These are phyloP conservation scores for Hericium erinaceus DNA, from an alignment of 768 basidiomycete species.

Conservation along the genomic window DNA sequence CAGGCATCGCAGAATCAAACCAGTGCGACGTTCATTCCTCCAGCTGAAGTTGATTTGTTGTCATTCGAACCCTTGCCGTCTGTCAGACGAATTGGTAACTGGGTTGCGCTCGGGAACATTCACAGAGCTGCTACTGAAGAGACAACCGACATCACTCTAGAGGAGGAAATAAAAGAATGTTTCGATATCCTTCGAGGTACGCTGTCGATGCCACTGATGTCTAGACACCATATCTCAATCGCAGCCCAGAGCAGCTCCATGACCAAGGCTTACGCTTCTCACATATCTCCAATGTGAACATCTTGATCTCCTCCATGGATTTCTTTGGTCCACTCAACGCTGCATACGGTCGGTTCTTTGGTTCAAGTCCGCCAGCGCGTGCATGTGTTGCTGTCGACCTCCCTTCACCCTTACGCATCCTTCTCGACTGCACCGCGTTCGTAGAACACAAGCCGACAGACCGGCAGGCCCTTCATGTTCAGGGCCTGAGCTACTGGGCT, in stretches of 20 bases:
- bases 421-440: conserved; percentile 80
- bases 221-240: not conserved
- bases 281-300: conserved; percentile 67
- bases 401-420: conserved; percentile 43
- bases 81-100: conserved; percentile 37
- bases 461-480: conserved; percentile 83
- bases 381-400: conserved; percentile 87
- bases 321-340: conserved; percentile 71
- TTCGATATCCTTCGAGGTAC: conserved; percentile 59
- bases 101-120: conserved; percentile 63
- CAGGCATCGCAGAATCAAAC: not conserved
- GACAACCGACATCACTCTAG: conserved; percentile 34
- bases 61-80: not conserved
- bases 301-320: conserved; percentile 76
- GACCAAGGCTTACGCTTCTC: conserved; percentile 40
- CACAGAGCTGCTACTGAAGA: conserved; percentile 18
- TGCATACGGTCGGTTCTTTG: conserved; percentile 76
- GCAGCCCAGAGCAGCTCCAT: conserved; percentile 41
- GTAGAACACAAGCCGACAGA: conserved; percentile 28
- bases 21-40: conserved; percentile 2
- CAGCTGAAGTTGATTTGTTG: conserved; percentile 1
- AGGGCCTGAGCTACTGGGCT: conserved; percentile 96
- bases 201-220: conserved; percentile 4
- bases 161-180: conserved; percentile 63
- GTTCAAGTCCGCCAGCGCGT: conserved; percentile 83